Percentiles rank a stretch among this genome's conserved stretches.
Evolutionary conservation across 495 filamentous ascomycete genomes (phyloP).

Genomic region (Terfezia claveryi): DNA sequence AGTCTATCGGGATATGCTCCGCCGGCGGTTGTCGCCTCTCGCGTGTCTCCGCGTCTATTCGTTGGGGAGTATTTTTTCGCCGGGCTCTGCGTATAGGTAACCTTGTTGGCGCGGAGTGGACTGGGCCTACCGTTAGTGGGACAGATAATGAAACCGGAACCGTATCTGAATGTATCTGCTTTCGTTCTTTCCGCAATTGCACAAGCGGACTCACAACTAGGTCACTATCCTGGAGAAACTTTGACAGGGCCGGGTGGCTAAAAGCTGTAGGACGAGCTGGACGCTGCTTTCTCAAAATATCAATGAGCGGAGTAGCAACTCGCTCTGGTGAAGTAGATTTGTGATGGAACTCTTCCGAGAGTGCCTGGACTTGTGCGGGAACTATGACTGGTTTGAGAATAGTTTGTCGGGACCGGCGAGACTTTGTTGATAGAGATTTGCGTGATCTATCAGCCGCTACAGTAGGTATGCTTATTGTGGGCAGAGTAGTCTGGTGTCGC

Average conservation of each 20-base stretch:
- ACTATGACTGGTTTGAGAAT: not conserved
- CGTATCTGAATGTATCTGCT: not conserved
- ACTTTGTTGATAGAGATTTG: no score
- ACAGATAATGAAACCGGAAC: no score
- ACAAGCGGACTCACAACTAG: not conserved
- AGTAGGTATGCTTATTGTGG: no score
- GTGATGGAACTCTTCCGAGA: not conserved
- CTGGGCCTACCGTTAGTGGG: no score
- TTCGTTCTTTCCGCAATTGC: not conserved
- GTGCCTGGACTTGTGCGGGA: not conserved
- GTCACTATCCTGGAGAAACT: conserved; percentile 8
- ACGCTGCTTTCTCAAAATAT: not conserved
- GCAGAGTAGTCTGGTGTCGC: no score
- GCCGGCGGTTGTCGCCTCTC: conserved; percentile 15
- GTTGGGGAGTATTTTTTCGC: conserved; percentile 9
- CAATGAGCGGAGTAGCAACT: not conserved
- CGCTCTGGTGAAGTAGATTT: not conserved
- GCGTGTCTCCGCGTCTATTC: conserved; percentile 14
- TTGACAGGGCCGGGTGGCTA: conserved; percentile 3
- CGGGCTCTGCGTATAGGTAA: not conserved
- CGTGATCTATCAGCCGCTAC: no score
- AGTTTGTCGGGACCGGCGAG: not conserved
- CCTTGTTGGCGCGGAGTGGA: no score
- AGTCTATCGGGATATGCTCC: conserved; percentile 6
- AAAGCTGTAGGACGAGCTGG: conserved; percentile 1